phyloP scores from a whole-genome alignment of 192 early-diverging fungal species.

The Coemansia sp. region DNA sequence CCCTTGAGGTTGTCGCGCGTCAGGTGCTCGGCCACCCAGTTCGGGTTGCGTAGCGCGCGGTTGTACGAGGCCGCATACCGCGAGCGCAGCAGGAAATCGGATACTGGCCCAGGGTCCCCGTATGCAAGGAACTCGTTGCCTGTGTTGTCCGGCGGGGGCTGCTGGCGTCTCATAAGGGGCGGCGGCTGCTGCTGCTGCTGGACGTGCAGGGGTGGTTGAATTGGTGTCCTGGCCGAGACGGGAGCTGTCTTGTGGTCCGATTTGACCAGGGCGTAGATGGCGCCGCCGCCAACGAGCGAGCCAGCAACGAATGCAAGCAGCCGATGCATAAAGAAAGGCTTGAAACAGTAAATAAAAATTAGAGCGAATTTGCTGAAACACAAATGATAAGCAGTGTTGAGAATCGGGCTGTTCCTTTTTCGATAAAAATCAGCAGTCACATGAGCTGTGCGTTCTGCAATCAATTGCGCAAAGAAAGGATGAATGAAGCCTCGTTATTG shows the following conservation, averaged over 20 bases:
- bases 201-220: slow-evolving; percentile 6
- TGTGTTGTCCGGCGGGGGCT: slow-evolving; percentile 12
- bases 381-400: too few relatives aligned
- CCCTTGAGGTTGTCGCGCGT: slow-evolving; percentile 62
- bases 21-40: slow-evolving; percentile 78
- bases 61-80: slow-evolving; percentile 80
- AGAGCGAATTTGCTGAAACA: too few relatives aligned
- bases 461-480: too few relatives aligned
- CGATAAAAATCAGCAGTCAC: too few relatives aligned
- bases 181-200: slow-evolving; percentile 5
- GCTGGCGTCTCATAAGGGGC: slow-evolving; percentile 5
- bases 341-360: slow-evolving; percentile 8
- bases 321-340: slow-evolving; percentile 27
- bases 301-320: slow-evolving; percentile 50
- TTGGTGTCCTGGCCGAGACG: not conserved
- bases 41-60: slow-evolving; percentile 71
- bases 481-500: too few relatives aligned
- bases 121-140: slow-evolving; percentile 44
- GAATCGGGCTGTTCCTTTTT: too few relatives aligned
- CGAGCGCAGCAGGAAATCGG: slow-evolving; percentile 68
- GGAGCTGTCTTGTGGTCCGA: not conserved
- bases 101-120: slow-evolving; percentile 68
- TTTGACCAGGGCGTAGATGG: slow-evolving; percentile 30
- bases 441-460: too few relatives aligned
- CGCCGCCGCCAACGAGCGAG: slow-evolving; percentile 44